A percentile compares a stretch with the other conserved stretches of the same genome.
These are phyloP conservation scores for Thelephora terrestris DNA, from an alignment of 1,284 basidiomycete genomes.

Conservation along the genomic window DNA sequence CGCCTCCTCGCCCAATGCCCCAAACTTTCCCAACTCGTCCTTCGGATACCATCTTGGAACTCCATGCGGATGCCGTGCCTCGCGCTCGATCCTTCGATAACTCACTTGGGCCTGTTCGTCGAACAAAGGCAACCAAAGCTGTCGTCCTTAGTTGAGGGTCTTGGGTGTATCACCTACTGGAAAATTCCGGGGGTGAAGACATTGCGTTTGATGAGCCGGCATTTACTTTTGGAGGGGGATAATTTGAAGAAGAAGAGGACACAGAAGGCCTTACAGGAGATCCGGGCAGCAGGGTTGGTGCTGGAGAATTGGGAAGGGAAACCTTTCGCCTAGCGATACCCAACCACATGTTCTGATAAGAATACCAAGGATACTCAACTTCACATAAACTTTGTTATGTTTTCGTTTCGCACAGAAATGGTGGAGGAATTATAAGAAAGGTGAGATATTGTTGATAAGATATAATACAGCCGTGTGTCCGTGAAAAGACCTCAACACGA, in stretches of 20 bases:
- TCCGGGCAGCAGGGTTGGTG: neutral
- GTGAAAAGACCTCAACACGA: conserved; percentile 5
- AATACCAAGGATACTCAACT: neutral
- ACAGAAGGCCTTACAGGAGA: neutral
- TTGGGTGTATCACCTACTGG: neutral
- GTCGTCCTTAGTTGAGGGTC: neutral
- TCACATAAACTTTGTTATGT: neutral
- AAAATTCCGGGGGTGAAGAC: neutral
- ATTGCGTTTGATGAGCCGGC: neutral
- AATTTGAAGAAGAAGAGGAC: neutral
- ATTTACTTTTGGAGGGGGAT: neutral
- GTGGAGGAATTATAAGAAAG: conserved; percentile 1
- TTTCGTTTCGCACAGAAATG: neutral
- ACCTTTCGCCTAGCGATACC: neutral
- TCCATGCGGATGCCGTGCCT: neutral
- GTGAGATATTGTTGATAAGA: conserved; percentile 11
- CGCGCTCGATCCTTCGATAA: neutral
- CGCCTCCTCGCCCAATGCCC: neutral
- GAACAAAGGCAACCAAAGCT: neutral
- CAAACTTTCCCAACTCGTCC: neutral
- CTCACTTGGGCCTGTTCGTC: neutral
- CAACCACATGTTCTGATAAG: neutral
- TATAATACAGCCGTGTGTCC: conserved; percentile 6
- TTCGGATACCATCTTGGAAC: neutral
- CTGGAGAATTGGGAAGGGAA: neutral